Evolutionary conservation across 2,329 filamentous ascomycete species (phyloP).

Genomic region (Alternaria sp.): DNA sequence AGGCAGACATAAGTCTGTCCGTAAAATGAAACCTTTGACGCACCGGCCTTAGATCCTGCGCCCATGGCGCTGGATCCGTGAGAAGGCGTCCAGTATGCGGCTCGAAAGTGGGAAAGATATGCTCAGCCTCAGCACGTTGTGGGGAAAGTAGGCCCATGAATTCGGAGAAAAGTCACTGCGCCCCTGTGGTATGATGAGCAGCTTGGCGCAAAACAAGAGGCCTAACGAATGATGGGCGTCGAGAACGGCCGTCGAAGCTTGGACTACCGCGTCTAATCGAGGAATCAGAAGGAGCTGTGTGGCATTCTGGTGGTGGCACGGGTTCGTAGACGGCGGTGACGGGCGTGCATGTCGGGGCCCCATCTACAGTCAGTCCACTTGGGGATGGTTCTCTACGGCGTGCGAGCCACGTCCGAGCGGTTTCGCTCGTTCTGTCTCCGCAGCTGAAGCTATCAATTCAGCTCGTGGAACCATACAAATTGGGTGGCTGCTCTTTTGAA

Average conservation of each 20-base stretch:
- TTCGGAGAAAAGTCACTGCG: slow-evolving; percentile 19
- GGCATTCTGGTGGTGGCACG: slow-evolving; percentile 34
- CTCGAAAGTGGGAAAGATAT: slow-evolving; percentile 19
- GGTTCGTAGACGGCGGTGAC: slow-evolving; percentile 10
- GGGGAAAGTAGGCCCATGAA: slow-evolving; percentile 25
- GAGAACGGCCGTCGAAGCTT: slow-evolving; percentile 16
- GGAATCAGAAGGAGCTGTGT: slow-evolving; percentile 17
- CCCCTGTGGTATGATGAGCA: slow-evolving; percentile 16
- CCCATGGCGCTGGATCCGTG: slow-evolving; percentile 22
- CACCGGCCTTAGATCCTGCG: slow-evolving; percentile 24
- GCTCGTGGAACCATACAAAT: slow-evolving; percentile 24
- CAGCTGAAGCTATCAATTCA: slow-evolving; percentile 31
- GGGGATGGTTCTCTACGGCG: slow-evolving; percentile 17
- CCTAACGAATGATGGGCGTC: slow-evolving; percentile 23
- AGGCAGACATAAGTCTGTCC: slow-evolving; percentile 34
- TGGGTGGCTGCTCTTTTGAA: slow-evolving; percentile 11
- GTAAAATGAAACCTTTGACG: slow-evolving; percentile 30
- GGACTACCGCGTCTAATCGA: slow-evolving; percentile 8
- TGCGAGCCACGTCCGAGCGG: slow-evolving; percentile 26
- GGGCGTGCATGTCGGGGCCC: slow-evolving; percentile 16
- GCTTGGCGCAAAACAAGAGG: slow-evolving; percentile 11
- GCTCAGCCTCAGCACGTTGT: slow-evolving; percentile 40
- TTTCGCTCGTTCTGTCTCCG: slow-evolving; percentile 23
- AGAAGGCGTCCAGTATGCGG: slow-evolving; percentile 32
- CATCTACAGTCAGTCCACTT: slow-evolving; percentile 19